Evolutionary conservation across 768 basidiomycete species (phyloP).

Genomic region (Phaeolepiota aurea): DNA sequence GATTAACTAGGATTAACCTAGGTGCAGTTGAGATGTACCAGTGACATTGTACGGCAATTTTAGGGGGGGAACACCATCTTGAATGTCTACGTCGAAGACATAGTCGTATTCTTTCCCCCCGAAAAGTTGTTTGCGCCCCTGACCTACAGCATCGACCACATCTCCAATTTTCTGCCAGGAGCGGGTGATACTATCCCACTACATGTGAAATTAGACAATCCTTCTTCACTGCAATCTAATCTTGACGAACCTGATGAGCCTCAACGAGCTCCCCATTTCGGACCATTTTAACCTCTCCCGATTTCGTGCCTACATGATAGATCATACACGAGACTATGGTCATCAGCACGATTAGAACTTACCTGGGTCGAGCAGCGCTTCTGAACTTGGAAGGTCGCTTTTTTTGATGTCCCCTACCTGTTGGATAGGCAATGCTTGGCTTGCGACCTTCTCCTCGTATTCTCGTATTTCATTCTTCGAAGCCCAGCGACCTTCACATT

Average conservation of each 20-base stretch:
- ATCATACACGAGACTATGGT: neutral
- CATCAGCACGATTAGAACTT: slow-evolving; percentile 12
- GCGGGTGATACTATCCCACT: slow-evolving; percentile 73
- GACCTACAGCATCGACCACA: slow-evolving; percentile 91
- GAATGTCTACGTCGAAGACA: slow-evolving; percentile 97
- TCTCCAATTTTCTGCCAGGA: slow-evolving; percentile 94
- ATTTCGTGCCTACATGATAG: slow-evolving; percentile 62
- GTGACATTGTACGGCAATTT: slow-evolving; percentile 91
- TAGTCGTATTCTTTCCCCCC: slow-evolving; percentile 96
- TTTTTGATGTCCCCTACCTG: slow-evolving; percentile 93
- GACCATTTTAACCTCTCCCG: slow-evolving; percentile 92
- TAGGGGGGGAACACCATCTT: slow-evolving; percentile 86
- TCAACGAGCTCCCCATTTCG: slow-evolving; percentile 75
- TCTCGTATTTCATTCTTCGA: slow-evolving; percentile 51
- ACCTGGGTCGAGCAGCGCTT: slow-evolving; percentile 73
- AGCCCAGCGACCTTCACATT: slow-evolving; percentile 66
- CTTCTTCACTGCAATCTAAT: slow-evolving; percentile 1
- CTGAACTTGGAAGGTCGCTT: slow-evolving; percentile 79
- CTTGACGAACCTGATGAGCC: slow-evolving; percentile 71
- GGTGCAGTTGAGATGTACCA: slow-evolving; percentile 36
- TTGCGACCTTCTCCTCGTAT: slow-evolving; percentile 71
- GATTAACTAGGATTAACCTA: slow-evolving; percentile 2
- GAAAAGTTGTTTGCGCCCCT: slow-evolving; percentile 85
- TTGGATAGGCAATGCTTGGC: slow-evolving; percentile 73
- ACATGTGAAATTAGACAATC: slow-evolving; percentile 4